These are phyloP conservation scores for Capsaspora owczarzaki DNA, from an alignment of 78 protist species.

Conservation along the genomic window DNA sequence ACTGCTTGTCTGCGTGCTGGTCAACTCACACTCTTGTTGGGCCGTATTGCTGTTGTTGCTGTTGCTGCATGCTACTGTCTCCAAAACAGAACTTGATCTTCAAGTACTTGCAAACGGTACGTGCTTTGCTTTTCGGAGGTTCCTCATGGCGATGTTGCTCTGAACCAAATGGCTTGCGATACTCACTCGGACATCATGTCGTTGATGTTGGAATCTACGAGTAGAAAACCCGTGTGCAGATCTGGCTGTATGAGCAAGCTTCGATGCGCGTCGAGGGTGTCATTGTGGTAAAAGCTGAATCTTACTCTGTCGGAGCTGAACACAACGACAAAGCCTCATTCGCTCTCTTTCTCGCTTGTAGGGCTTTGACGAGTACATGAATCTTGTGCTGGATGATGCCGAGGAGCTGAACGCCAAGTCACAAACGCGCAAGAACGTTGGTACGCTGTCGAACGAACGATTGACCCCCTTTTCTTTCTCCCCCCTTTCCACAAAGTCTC, in stretches of 20 bases:
- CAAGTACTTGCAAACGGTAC: constrained; percentile 49
- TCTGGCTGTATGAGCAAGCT: constrained; percentile 71
- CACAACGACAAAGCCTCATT: neutral
- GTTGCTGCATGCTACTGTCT: too few relatives aligned
- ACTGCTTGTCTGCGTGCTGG: too few relatives aligned
- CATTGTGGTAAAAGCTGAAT: constrained; percentile 56
- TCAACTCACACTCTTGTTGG: too few relatives aligned
- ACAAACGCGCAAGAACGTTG: constrained; percentile 65
- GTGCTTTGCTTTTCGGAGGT: neutral
- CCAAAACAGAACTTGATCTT: constrained; percentile 67
- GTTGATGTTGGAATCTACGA: neutral
- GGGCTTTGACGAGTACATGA: constrained; percentile 97
- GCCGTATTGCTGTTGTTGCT: too few relatives aligned
- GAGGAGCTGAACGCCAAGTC: constrained; percentile 74
- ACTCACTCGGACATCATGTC: too few relatives aligned
- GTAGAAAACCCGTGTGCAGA: constrained; percentile 68
- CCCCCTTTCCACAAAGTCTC: too few relatives aligned
- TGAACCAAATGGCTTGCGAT: neutral
- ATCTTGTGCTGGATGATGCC: constrained; percentile 86
- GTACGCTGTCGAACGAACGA: too few relatives aligned
- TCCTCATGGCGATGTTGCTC: neutral
- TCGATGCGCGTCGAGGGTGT: constrained; percentile 75
- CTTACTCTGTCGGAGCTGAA: too few relatives aligned
- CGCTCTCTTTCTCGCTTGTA: neutral
- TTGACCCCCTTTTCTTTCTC: too few relatives aligned